phyloP scores from a whole-genome alignment of 2,329 filamentous ascomycete species.

The Aspergillus proliferans region DNA sequence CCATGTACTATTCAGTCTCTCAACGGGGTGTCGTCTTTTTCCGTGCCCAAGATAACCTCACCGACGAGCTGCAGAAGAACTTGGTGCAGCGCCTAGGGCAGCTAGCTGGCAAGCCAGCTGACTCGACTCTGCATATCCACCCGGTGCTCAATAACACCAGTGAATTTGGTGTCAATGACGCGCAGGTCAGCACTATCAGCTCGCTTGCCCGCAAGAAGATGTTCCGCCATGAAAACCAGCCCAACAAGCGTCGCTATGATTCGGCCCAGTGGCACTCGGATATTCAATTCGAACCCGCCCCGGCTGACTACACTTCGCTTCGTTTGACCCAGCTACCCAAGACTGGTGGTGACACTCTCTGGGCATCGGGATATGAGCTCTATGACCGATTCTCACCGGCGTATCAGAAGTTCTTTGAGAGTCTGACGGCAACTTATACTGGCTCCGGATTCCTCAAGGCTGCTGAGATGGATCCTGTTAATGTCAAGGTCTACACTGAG shows the following conservation, averaged over 20 bases:
- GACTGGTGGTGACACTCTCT: constrained; percentile 58
- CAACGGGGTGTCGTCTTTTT: constrained; percentile 66
- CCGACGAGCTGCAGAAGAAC: constrained; percentile 60
- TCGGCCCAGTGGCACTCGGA: constrained; percentile 53
- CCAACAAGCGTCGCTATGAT: constrained; percentile 30
- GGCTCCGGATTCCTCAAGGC: constrained; percentile 46
- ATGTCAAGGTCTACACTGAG: constrained; percentile 33
- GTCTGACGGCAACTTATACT: constrained; percentile 51
- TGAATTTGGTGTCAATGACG: constrained; percentile 51
- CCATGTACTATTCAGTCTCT: constrained; percentile 42
- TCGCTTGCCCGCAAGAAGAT: constrained; percentile 50
- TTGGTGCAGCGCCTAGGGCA: constrained; percentile 56
- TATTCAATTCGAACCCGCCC: constrained; percentile 59
- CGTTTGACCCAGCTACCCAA: constrained; percentile 51
- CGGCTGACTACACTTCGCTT: constrained; percentile 59
- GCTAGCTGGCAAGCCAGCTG: constrained; percentile 52
- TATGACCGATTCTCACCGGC: constrained; percentile 58
- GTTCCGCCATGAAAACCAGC: constrained; percentile 28
- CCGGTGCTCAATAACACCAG: constrained; percentile 51
- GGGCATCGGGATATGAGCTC: constrained; percentile 62
- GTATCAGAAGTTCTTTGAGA: constrained; percentile 54
- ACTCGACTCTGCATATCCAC: constrained; percentile 56
- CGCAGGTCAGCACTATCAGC: constrained; percentile 59
- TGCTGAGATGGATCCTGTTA: constrained; percentile 25
- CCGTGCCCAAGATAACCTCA: constrained; percentile 55